phyloP scores from a whole-genome alignment of 148 eudicot species.

The Rhododendron griersonianum region DNA sequence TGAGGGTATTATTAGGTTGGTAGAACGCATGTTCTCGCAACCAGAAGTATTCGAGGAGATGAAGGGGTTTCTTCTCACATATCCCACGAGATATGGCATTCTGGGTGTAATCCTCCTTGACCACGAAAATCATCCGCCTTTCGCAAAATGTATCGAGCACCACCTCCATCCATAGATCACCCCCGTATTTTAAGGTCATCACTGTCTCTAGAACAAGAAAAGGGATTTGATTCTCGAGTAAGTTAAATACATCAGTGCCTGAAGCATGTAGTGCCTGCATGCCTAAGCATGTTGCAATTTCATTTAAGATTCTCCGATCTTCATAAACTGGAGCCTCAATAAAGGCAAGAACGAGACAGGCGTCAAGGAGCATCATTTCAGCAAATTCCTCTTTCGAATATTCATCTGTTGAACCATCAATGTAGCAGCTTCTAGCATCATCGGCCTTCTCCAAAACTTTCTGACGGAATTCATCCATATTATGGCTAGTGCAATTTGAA shows the following conservation, averaged over 20 bases:
- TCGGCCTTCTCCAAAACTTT: background rate
- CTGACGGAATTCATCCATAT: background rate
- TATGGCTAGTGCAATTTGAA: background rate
- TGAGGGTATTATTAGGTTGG: too few species aligned
- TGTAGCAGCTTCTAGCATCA: background rate
- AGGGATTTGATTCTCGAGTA: slow-evolving; percentile 1
- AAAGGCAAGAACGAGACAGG: background rate
- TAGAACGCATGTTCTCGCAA: background rate
- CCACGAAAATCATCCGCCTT: background rate
- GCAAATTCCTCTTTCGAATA: background rate
- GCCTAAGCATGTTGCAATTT: background rate
- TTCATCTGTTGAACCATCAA: background rate
- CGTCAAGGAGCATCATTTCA: background rate
- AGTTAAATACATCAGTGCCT: background rate
- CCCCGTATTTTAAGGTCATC: background rate
- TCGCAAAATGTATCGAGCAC: background rate
- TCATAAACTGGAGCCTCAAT: background rate
- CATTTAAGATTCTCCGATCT: too few species aligned
- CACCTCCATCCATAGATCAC: background rate
- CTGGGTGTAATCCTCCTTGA: too few species aligned
- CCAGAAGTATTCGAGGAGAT: background rate
- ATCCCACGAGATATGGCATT: background rate
- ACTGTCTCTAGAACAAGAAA: background rate
- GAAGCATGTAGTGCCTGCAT: background rate
- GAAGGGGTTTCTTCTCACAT: background rate